These are phyloP conservation scores for Diaporthe ilicicola DNA, from an alignment of 2,329 filamentous ascomycete species.

Conservation along the genomic window DNA sequence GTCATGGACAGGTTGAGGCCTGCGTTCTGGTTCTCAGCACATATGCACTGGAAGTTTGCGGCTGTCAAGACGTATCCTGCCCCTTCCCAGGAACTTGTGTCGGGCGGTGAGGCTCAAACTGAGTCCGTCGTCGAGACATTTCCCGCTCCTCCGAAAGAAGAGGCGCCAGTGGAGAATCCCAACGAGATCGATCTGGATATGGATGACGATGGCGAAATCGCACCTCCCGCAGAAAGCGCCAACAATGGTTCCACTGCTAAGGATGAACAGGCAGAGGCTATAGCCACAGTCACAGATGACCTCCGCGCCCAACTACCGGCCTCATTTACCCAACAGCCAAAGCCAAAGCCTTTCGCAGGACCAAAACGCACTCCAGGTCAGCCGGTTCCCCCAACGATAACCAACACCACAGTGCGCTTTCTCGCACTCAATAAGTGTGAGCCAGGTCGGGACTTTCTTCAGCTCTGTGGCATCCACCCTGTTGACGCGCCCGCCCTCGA, in stretches of 20 bases:
- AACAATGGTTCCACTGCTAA: constrained; percentile 23
- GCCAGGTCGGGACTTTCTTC: constrained; percentile 80
- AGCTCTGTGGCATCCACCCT: constrained; percentile 73
- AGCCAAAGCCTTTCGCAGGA: constrained; percentile 52
- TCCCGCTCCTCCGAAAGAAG: constrained; percentile 32
- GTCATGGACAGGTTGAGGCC: constrained; percentile 85
- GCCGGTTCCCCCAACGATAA: constrained; percentile 75
- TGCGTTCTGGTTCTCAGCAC: constrained; percentile 90
- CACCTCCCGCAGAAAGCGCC: constrained; percentile 31
- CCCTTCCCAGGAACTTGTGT: constrained; percentile 41
- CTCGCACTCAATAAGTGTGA: constrained; percentile 92
- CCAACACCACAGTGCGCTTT: constrained; percentile 83
- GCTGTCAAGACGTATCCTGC: constrained; percentile 68
- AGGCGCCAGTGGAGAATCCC: constrained; percentile 55
- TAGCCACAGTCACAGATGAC: constrained; percentile 62
- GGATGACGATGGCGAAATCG: constrained; percentile 58
- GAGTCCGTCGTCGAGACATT: constrained; percentile 8
- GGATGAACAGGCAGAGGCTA: constrained; percentile 34
- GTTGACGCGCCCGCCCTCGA: constrained; percentile 45
- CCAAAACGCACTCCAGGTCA: constrained; percentile 59
- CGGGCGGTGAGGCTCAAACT: constrained; percentile 31
- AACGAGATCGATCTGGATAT: constrained; percentile 78
- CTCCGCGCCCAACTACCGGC: constrained; percentile 79
- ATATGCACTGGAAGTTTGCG: constrained; percentile 88
- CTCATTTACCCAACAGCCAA: constrained; percentile 66